These are phyloP conservation scores for Yarrowia porcina DNA, from an alignment of 805 yeast genomes.

Conservation along the genomic window DNA sequence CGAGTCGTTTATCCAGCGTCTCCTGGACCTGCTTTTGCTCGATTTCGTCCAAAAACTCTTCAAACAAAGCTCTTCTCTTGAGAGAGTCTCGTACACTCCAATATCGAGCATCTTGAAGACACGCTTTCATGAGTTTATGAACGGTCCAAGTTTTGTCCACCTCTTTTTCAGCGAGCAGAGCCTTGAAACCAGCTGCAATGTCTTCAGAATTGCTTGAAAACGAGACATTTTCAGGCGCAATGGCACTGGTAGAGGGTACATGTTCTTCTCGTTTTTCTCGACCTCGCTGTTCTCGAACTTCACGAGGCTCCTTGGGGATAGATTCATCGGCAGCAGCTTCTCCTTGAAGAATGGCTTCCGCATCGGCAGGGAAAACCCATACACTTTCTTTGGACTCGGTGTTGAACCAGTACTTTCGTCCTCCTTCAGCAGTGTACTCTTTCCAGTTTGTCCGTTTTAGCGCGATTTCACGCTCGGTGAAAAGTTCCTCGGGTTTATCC, in stretches of 20 bases:
- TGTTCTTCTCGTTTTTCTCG: background rate
- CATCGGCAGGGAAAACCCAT: constrained; percentile 73
- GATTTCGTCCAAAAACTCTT: constrained; percentile 48
- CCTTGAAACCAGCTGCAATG: constrained; percentile 47
- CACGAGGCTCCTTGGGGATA: background rate
- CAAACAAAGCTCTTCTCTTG: constrained; percentile 58
- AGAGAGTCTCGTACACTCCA: constrained; percentile 65
- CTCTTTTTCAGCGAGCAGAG: constrained; percentile 51
- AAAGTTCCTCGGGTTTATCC: constrained; percentile 67
- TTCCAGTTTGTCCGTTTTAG: constrained; percentile 56
- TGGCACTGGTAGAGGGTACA: background rate
- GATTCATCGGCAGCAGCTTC: background rate
- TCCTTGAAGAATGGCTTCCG: constrained; percentile 35
- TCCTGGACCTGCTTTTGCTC: constrained; percentile 53
- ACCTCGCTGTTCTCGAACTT: background rate
- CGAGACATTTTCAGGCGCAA: constrained; percentile 22
- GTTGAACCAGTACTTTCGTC: constrained; percentile 67
- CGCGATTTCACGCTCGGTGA: constrained; percentile 41
- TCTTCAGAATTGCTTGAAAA: background rate
- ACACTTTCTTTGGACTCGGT: constrained; percentile 60
- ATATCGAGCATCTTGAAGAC: constrained; percentile 59
- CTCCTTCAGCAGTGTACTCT: constrained; percentile 51
- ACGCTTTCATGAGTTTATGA: constrained; percentile 55
- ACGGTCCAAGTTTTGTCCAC: constrained; percentile 80
- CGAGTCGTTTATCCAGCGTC: constrained; percentile 48